These are phyloP conservation scores for Pholiota molesta DNA, from an alignment of 768 basidiomycete species.

Conservation along the genomic window DNA sequence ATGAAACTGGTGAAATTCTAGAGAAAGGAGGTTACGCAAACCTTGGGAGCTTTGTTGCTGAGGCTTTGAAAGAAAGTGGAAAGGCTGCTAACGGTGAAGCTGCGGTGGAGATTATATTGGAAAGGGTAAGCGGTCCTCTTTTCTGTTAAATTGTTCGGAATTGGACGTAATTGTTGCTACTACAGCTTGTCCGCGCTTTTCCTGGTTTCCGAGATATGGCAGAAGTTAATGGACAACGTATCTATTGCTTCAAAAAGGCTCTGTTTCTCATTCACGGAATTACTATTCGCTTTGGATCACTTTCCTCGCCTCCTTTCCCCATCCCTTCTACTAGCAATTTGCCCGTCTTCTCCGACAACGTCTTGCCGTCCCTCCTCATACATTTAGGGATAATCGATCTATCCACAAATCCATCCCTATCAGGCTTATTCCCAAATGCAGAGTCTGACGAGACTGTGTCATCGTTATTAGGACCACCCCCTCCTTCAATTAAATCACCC, in stretches of 20 bases:
- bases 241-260: conserved; percentile 91
- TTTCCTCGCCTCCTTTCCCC: conserved; percentile 57
- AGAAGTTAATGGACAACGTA: conserved; percentile 61
- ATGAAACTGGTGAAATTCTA: conserved; percentile 74
- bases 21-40: conserved; percentile 62
- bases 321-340: conserved; percentile 59
- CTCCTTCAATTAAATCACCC: conserved; percentile 5
- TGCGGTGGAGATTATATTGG: conserved; percentile 59
- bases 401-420: conserved; percentile 47
- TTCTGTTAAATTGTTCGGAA: too few relatives aligned
- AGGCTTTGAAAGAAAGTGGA: conserved; percentile 61
- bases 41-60: conserved; percentile 76
- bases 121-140: conserved; percentile 49
- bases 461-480: conserved; percentile 40
- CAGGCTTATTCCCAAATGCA: conserved; percentile 51
- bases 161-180: not conserved
- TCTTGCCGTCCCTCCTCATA: conserved; percentile 80
- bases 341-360: conserved; percentile 81
- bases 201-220: conserved; percentile 86
- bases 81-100: conserved; percentile 22
- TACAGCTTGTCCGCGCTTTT: conserved; percentile 74
- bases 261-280: conserved; percentile 80
- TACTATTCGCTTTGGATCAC: conserved; percentile 62
- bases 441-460: conserved; percentile 39
- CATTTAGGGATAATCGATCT: conserved; percentile 78